Evolutionary conservation across 2,329 filamentous ascomycete species (phyloP).

Genomic region (Magnaporthiopsis rhizophila): DNA sequence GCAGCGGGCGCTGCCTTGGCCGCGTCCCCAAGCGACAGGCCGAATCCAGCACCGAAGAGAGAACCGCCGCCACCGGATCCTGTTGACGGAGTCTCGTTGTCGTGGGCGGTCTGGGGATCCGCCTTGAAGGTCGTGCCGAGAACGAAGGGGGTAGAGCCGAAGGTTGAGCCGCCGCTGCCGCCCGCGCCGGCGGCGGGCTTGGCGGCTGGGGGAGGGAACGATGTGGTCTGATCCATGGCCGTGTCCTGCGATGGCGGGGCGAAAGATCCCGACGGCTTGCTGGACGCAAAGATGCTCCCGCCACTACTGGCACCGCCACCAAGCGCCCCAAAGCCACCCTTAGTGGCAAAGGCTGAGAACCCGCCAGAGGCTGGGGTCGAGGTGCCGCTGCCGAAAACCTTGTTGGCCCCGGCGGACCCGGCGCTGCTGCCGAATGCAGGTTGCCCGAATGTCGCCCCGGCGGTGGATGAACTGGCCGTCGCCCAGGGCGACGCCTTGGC

Average conservation of each 20-base stretch:
- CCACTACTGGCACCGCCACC: slow-evolving; percentile 24
- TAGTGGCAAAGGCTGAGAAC: slow-evolving; percentile 17
- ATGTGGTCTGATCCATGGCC: slow-evolving; percentile 27
- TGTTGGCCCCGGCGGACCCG: slow-evolving; percentile 20
- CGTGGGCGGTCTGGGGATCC: slow-evolving; percentile 53
- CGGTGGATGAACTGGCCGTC: slow-evolving; percentile 23
- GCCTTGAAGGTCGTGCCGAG: slow-evolving; percentile 60
- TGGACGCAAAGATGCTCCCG: slow-evolving; percentile 31
- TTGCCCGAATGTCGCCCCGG: slow-evolving; percentile 42
- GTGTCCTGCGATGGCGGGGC: slow-evolving; percentile 20
- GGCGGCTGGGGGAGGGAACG: slow-evolving; percentile 30
- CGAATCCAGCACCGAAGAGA: slow-evolving; percentile 56
- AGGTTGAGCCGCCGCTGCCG: slow-evolving; percentile 18
- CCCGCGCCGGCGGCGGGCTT: slow-evolving; percentile 18
- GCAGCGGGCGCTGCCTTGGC: slow-evolving; percentile 24
- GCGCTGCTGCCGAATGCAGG: slow-evolving; percentile 34
- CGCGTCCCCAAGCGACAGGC: slow-evolving; percentile 45
- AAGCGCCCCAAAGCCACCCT: slow-evolving; percentile 45
- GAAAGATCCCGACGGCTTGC: slow-evolving; percentile 26
- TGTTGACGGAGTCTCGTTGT: slow-evolving; percentile 38
- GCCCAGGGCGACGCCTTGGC: slow-evolving; percentile 48
- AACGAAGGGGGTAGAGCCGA: slow-evolving; percentile 55
- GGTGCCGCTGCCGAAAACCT: slow-evolving; percentile 25
- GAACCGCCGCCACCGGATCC: slow-evolving; percentile 30
- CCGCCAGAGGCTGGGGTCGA: slow-evolving; percentile 17